Base-by-base conservation (phyloP, 441 rosid species). In the Cnidoscolus chayamansa region DNA sequence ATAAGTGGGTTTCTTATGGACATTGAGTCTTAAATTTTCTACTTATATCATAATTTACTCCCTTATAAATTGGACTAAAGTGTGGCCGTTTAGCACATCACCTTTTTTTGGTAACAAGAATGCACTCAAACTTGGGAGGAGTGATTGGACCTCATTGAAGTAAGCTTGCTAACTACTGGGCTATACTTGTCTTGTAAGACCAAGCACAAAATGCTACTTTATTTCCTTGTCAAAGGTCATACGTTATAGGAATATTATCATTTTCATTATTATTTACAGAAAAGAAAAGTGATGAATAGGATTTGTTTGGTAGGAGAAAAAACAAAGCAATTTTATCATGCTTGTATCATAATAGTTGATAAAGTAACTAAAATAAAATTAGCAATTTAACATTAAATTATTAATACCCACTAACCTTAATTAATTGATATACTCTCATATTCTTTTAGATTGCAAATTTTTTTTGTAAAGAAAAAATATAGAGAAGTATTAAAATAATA, bases 131-230 rank as follows among this genome's bases (percentile, higher is more conserved):
- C 68, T 56, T 60, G 73, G 35, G 7, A 30, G 17, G 40, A 51
- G 35, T 64, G 82, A 74, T 79, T 61, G 19, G 81, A 82, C 81
- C 19, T 65, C 2, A 15, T 48, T 72, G 82, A 77, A 63, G 72
- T 20, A 48, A 72, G 71, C 85, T 66, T 50, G 40, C 69, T 49
- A 82, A 69, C 81, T 37, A 66, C 76, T n/a, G 0, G 7, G 7
- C 45, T 40, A 3, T 7, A 5, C 6, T 40, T 40, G 6, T 40
- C 73, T 40, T 55, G 4, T 61, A 63, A 48, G 16, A 32, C n/a
- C 61, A 58, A 65, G 17, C 65, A 57, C 55, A 50, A 66, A 12
- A 9, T 45, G 63, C n/a, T 4, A n/a, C 66, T 53, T 59, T 74
- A 25, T 64, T 73, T 50, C 15, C 20, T 43, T 73, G 31, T 51